Evolutionary conservation across 192 early-diverging fungal genomes (phyloP), one percentile per base, ranked within the genome.

Genomic region (Pilobolus umbonatus): DNA sequence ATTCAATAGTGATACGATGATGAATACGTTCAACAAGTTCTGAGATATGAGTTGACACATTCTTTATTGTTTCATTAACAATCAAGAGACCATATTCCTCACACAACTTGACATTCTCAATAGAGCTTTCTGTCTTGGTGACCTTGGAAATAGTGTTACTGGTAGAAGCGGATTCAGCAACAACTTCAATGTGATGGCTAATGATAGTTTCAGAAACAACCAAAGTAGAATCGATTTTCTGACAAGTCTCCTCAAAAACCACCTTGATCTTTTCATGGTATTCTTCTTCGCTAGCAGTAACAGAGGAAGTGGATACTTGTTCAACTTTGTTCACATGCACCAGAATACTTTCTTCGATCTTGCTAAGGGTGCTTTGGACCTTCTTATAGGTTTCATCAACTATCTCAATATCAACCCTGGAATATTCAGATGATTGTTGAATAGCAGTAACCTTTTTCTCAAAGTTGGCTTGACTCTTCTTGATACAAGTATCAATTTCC

Each of bases 151-250:
- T 52, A 32, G 28, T 0, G 26, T 35, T 5, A 6, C 26, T 19
- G 24, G 31, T 15, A 21, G 44, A 36, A 10, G 51, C 19, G 17
- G 57, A 59, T 26, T 59, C 57, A 4, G 57, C 42, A 28, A 59
- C 44, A 38, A 45, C 44, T 26, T 59, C 45, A 22, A 59, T 30
- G 9, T 59, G 57, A 25, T 59, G 43, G 25, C 57, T 30, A 24
- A 59, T 35, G 22, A 45, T 32, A 28, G 57, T 47, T 21, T 59
- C 57, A 32, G 57, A 59, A 1, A 30, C 32, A 4, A 32, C 28
- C 22, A 59, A 34, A 12, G 45, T 48, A 47, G 12, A 21, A 44
- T 59, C 34, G 4, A 59, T 22, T 7, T 34, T 59, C 25, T 46
- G 22, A 21, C 40, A 26, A 25, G 57, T 59, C 21, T 36, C 32